Evolutionary conservation across 140 eudicot species (phyloP), one percentile per base, ranked within the genome.

Genomic region (Ambrosia hybrid): DNA sequence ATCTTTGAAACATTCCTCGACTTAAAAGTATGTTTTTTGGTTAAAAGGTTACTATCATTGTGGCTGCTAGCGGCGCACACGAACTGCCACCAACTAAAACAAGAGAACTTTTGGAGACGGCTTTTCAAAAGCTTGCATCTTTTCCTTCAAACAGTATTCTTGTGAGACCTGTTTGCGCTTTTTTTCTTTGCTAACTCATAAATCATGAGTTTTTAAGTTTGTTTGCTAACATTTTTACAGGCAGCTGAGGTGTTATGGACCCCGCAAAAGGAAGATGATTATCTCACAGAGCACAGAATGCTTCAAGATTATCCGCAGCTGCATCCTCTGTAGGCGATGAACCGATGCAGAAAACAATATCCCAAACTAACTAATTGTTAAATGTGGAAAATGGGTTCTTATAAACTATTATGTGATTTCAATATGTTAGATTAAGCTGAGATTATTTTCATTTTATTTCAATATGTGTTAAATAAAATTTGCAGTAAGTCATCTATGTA

Each of bases 171-270:
- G 48, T 43, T 43, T 43, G 48, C 11, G 1, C 1, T 43, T 43
- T 10, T 43, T 43, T 41, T 43, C 48, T 6, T 7, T 43, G 48
- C 48, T 43, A 43, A 2, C 1, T 43, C 48, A 43, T 43, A 43
- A 43, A 43, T 43, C 48, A 43, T 43, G 48, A 1, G 5, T 43
- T 4, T 38, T 38, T 30, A 30, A 1, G 34, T 30, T 30, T 30
- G 34, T 30, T 30, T 30, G 34, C 34, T 30, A 2, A 30, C 12
- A n/a, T 14, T 43, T 43, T 37, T 67, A 57, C 90, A 84, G 92
- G 97, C 97, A 0, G 92, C 85, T 21, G 93, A 84, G 85, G 89
- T 91, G 53, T 72, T 91, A 34, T 91, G 92, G 97, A 91, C 96
- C 21, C 97, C 97, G 2, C 93, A 91, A 75, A 74, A 80, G 63